A percentile compares a stretch with the other conserved stretches of the same genome.
Evolutionary conservation across 257 asterid species (phyloP).

Genomic region (Solanum phureja): DNA sequence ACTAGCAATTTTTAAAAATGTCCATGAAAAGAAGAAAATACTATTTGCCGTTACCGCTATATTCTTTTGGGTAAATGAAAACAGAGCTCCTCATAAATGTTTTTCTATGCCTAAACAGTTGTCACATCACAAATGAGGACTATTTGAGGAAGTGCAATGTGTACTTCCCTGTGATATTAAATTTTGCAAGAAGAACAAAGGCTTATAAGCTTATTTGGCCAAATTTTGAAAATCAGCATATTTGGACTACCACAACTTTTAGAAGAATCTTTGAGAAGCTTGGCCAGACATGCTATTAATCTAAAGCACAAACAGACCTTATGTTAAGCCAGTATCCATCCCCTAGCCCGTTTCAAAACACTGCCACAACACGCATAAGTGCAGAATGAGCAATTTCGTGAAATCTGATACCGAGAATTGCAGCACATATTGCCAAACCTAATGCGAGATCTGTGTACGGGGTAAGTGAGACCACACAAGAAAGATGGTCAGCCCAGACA

Average conservation of each 20-base stretch:
- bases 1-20: background rate
- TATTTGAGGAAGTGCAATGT: background rate
- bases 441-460: background rate
- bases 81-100: background rate
- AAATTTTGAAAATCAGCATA: background rate
- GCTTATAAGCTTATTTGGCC: background rate
- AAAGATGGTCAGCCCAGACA: background rate
- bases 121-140: background rate
- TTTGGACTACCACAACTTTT: background rate
- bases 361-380: background rate
- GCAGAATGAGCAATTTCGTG: background rate
- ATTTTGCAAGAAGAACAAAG: background rate
- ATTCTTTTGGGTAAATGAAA: background rate
- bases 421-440: background rate
- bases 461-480: background rate
- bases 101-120: background rate
- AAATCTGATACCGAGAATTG: background rate
- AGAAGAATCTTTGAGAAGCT: background rate
- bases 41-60: background rate
- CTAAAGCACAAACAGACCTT: background rate
- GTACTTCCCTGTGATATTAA: background rate
- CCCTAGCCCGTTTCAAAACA: background rate
- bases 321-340: background rate
- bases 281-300: background rate
- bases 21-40: background rate